A percentile compares a stretch with the other conserved stretches of the same genome.
Evolutionary conservation across 2,329 filamentous ascomycete species (phyloP).

Genomic region (Aureobasidium zeae): DNA sequence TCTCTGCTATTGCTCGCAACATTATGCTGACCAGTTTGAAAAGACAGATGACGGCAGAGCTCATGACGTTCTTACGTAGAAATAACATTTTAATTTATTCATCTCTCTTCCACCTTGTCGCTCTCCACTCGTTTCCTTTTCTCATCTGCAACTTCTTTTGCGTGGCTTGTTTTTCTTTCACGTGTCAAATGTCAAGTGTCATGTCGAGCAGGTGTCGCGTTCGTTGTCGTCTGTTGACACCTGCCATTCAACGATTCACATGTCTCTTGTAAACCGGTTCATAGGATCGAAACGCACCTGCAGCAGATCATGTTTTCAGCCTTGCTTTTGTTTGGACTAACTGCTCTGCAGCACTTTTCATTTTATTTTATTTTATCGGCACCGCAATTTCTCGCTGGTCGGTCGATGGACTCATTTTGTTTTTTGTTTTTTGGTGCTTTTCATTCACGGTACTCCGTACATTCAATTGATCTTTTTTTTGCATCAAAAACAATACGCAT

Average conservation of each 20-base stretch:
- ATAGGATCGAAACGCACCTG: background rate
- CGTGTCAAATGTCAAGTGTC: background rate
- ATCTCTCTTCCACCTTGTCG: background rate
- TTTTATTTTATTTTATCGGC: background rate
- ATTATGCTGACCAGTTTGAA: constrained; percentile 6
- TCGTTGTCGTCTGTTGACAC: too few species aligned
- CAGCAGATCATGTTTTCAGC: background rate
- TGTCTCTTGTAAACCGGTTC: too few species aligned
- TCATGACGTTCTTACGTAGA: background rate
- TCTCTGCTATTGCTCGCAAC: background rate
- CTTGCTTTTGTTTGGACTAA: background rate
- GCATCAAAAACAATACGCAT: too few species aligned
- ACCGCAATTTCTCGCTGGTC: too few species aligned
- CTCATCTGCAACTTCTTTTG: background rate
- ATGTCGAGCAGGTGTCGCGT: too few species aligned
- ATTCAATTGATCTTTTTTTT: too few species aligned
- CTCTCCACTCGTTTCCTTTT: background rate
- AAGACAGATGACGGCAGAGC: background rate
- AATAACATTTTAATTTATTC: background rate
- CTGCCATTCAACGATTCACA: too few species aligned
- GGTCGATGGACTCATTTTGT: too few species aligned
- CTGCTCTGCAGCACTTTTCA: background rate
- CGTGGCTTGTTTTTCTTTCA: too few species aligned
- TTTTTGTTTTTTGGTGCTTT: too few species aligned
- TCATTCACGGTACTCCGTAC: too few species aligned